Conservation (phyloP, 2,329 filamentous ascomycete species). For the Colletotrichum shisoi region DNA sequence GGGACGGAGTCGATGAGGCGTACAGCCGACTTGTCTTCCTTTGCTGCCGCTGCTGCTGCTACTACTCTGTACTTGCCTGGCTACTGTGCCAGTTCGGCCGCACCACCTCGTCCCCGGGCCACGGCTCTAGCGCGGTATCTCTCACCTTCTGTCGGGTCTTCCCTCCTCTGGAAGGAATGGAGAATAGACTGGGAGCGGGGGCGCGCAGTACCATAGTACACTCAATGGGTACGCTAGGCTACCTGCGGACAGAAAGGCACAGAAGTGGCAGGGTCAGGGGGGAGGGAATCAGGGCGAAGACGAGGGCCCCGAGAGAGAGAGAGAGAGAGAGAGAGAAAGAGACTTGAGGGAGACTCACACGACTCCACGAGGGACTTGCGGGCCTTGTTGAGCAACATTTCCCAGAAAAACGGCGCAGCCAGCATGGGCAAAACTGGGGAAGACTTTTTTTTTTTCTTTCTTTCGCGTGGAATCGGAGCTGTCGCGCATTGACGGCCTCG, state of each 20-base stretch:
- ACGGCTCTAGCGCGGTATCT: conserved; percentile 16
- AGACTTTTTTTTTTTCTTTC: conserved; percentile 15
- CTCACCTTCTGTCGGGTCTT: conserved; percentile 9
- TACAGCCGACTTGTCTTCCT: conserved; percentile 15
- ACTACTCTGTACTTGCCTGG: no score
- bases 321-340: not conserved
- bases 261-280: conserved; percentile 15
- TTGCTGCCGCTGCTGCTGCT: not conserved
- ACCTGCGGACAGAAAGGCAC: conserved; percentile 2
- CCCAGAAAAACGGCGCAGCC: not conserved
- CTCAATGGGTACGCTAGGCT: conserved; percentile 30
- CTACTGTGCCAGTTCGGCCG: not conserved
- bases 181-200: conserved; percentile 26
- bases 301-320: no score
- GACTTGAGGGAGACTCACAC: not conserved
- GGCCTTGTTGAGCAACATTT: conserved; percentile 1
- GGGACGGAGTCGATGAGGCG: conserved; percentile 35
- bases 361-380: not conserved
- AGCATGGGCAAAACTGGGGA: conserved; percentile 21
- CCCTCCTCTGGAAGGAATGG: conserved; percentile 34
- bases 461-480: conserved; percentile 40
- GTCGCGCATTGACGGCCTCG: conserved; percentile 26
- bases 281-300: conserved; percentile 6
- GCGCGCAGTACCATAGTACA: conserved; percentile 7
- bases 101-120: conserved; percentile 3